Evolutionary conservation across 768 basidiomycete species (phyloP).

Genomic region (Podaxis sp.): DNA sequence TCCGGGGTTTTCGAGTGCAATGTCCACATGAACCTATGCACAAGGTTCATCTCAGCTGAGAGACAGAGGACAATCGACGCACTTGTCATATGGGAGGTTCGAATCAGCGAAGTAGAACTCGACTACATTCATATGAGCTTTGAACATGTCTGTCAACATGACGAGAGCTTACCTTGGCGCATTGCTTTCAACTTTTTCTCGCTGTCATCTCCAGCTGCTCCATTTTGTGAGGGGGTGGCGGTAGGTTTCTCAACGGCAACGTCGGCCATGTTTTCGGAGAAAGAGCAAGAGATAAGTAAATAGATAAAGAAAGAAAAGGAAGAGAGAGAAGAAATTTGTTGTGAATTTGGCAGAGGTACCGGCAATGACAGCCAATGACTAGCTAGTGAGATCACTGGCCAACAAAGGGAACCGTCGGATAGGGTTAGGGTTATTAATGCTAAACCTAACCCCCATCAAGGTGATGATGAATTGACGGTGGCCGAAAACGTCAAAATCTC

Average conservation of each 20-base stretch:
- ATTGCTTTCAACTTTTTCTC: conserved; percentile 44
- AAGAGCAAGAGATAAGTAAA: conserved; percentile 18
- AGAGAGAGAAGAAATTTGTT: not conserved
- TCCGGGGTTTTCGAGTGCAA: conserved; percentile 74
- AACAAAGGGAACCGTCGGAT: not conserved
- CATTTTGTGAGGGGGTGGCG: conserved; percentile 11
- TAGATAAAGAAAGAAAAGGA: conserved; percentile 6
- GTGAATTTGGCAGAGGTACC: not conserved
- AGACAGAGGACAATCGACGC: conserved; percentile 14
- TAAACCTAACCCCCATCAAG: not conserved
- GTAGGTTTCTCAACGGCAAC: conserved; percentile 18
- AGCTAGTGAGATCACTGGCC: not conserved
- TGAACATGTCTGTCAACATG: not conserved
- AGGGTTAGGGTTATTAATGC: conserved; percentile 4
- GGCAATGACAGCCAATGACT: conserved; percentile 4
- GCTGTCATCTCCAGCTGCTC: conserved; percentile 16
- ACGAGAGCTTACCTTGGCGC: conserved; percentile 45
- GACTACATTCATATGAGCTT: conserved; percentile 40
- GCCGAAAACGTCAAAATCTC: not conserved
- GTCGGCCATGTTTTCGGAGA: conserved; percentile 24
- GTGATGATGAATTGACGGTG: no score
- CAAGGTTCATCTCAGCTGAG: not conserved
- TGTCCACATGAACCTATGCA: conserved; percentile 88
- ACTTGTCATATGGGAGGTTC: conserved; percentile 93
- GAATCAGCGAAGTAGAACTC: conserved; percentile 97